A percentile compares a stretch with the other conserved stretches of the same genome.
phyloP scores from a whole-genome alignment of 306 rosid genomes.

The Dalbergia oliveri region DNA sequence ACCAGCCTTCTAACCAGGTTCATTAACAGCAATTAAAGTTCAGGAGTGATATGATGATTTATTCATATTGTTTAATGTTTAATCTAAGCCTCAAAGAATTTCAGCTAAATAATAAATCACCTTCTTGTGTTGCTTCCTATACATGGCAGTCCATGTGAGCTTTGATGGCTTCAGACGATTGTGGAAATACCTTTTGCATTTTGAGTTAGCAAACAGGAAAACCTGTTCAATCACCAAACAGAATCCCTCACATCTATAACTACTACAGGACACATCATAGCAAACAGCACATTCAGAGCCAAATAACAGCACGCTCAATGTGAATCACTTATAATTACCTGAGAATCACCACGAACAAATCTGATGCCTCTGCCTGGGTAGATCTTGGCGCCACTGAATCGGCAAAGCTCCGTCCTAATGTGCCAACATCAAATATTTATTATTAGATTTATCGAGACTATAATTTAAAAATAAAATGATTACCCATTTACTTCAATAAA shows the following conservation, averaged over 20 bases:
- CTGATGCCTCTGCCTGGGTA: constrained; percentile 91
- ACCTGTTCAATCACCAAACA: constrained; percentile 53
- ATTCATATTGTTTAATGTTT: not conserved
- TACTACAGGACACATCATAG: no score
- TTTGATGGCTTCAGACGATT: constrained; percentile 85
- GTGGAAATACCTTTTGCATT: constrained; percentile 84
- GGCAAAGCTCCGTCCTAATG: constrained; percentile 86
- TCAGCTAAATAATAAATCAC: constrained; percentile 47
- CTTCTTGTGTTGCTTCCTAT: constrained; percentile 89
- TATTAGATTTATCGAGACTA: not conserved
- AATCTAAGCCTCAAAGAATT: not conserved
- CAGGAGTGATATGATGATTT: not conserved
- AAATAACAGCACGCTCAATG: not conserved
- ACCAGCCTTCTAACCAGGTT: not conserved
- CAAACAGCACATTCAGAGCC: not conserved
- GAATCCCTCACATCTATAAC: not conserved
- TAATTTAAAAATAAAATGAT: not conserved
- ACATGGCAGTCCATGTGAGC: constrained; percentile 95
- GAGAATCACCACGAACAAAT: constrained; percentile 86
- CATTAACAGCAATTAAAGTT: not conserved
- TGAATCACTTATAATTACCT: constrained; percentile 52
- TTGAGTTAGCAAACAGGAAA: constrained; percentile 79
- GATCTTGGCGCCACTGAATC: constrained; percentile 91
- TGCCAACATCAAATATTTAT: constrained; percentile 22
- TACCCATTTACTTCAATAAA: not conserved